Base-by-base conservation (phyloP, 2,329 filamentous ascomycete genomes). In the Huntiella moniliformis region DNA sequence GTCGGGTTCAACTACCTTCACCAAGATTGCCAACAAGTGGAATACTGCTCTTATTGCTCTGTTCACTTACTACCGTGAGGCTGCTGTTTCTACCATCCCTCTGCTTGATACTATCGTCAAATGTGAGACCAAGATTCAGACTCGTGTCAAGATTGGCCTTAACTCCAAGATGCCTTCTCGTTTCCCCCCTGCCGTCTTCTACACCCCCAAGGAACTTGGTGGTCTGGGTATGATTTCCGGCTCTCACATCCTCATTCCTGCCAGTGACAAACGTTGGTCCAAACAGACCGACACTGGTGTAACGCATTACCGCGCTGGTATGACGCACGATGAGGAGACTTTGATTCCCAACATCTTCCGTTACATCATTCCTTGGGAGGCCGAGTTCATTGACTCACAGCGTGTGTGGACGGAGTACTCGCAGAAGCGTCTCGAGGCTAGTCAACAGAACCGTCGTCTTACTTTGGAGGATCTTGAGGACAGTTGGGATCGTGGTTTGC, bases 21-120 rank as follows among this genome's bases (percentile, higher is more conserved):
- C 91, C 39, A 98, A 98, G 72, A 98, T 98, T 57, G 91, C 92
- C 40, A 98, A 98, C 66, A 98, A 98, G 66, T 98, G 92, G 91
- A 98, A 98, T 63, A 98, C 91, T 0, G 91, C 85, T 1, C 64
- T 98, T 53, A 98, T 98, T 56, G 87, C 91, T 1, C 73, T 98
- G 18, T 98, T 98, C 65, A 96, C 91, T 0, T 98, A 98, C 63
- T 98, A 98, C 59, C 84, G 91, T 60, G 91, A 98, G 60, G 91
- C 91, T 41, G 91, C 91, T 12, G 88, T 96, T 1, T 94, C 88
- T 1, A 98, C 92, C 0, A 84, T 96, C 50, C 82, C 85, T 51
- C 69, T 98, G 4, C 72, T 98, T 3, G 91, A 98, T 58, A 95
- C 88, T 0, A 98, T 98, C 54, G 91, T 98, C 60, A 98, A 98